Evolutionary conservation across 1,284 basidiomycete genomes (phyloP).

Genomic region (Ceratobasidium sp.): DNA sequence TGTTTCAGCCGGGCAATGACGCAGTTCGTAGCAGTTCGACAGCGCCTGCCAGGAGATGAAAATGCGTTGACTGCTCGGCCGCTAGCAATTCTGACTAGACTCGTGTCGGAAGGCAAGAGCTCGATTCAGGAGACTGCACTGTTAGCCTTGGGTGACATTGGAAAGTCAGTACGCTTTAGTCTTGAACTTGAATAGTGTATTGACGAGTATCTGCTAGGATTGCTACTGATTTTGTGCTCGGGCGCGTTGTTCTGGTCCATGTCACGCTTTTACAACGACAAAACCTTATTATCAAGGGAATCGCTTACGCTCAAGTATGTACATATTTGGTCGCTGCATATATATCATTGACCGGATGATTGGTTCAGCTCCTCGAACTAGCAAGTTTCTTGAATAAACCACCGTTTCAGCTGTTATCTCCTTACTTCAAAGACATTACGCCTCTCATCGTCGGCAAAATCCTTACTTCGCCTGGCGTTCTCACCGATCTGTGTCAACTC

Average conservation of each 20-base stretch:
- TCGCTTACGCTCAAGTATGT: constrained; percentile 75
- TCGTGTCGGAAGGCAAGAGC: constrained; percentile 29
- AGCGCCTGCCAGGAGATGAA: neutral
- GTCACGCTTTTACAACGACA: constrained; percentile 73
- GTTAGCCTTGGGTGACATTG: constrained; percentile 68
- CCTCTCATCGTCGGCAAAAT: constrained; percentile 72
- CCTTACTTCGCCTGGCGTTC: constrained; percentile 65
- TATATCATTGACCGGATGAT: neutral
- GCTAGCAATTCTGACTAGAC: constrained; percentile 16
- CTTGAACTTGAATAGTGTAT: neutral
- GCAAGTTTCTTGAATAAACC: constrained; percentile 70
- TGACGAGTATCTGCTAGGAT: constrained; percentile 57
- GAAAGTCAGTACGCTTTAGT: constrained; percentile 62
- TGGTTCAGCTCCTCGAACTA: constrained; percentile 69
- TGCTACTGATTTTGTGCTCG: constrained; percentile 63
- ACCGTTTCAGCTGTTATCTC: constrained; percentile 74
- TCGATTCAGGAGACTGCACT: constrained; percentile 46
- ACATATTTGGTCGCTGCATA: no score
- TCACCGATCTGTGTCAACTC: constrained; percentile 72
- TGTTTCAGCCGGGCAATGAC: constrained; percentile 2
- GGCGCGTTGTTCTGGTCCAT: constrained; percentile 70
- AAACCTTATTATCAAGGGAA: constrained; percentile 74
- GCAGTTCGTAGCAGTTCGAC: constrained; percentile 1
- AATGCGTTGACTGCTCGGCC: constrained; percentile 53
- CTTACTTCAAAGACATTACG: constrained; percentile 75